Evolutionary conservation across 2,329 filamentous ascomycete species (phyloP).

Genomic region (Sordariomycetes sp.): DNA sequence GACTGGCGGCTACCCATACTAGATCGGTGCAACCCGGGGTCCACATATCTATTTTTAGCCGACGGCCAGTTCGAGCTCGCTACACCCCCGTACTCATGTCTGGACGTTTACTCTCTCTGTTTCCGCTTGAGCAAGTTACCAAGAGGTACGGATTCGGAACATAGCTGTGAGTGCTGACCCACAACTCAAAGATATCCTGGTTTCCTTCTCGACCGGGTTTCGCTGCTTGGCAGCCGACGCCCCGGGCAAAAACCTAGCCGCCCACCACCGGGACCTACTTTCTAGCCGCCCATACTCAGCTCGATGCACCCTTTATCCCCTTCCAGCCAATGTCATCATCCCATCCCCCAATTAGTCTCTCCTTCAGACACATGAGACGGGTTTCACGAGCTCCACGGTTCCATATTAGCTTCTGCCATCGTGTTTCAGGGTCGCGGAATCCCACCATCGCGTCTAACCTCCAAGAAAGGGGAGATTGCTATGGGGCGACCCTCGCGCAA

Average conservation of each 20-base stretch:
- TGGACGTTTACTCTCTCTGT: not conserved
- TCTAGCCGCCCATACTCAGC: slow-evolving; percentile 33
- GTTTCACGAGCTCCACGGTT: slow-evolving; percentile 32
- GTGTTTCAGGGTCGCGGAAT: slow-evolving; percentile 15
- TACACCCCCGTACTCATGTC: not conserved
- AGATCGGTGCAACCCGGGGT: not conserved
- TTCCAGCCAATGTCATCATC: slow-evolving; percentile 34
- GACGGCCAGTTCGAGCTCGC: not conserved
- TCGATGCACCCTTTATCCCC: slow-evolving; percentile 24
- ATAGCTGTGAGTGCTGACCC: not conserved
- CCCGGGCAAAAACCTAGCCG: slow-evolving; percentile 7
- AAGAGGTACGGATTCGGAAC: not conserved
- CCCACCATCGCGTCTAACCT: slow-evolving; percentile 9
- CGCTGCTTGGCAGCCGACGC: not conserved
- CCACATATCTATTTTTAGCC: not conserved
- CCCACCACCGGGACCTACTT: slow-evolving; percentile 9
- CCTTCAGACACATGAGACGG: slow-evolving; percentile 33
- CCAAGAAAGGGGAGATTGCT: slow-evolving; percentile 4
- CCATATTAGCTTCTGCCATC: slow-evolving; percentile 15
- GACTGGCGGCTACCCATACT: slow-evolving; percentile 4
- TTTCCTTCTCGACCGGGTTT: not conserved
- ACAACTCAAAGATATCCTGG: not conserved
- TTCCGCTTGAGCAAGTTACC: not conserved
- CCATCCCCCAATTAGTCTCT: slow-evolving; percentile 22
- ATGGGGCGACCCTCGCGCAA: not conserved